Conservation (phyloP, 2,329 filamentous ascomycete genomes). For the Shiraia bambusicola region DNA sequence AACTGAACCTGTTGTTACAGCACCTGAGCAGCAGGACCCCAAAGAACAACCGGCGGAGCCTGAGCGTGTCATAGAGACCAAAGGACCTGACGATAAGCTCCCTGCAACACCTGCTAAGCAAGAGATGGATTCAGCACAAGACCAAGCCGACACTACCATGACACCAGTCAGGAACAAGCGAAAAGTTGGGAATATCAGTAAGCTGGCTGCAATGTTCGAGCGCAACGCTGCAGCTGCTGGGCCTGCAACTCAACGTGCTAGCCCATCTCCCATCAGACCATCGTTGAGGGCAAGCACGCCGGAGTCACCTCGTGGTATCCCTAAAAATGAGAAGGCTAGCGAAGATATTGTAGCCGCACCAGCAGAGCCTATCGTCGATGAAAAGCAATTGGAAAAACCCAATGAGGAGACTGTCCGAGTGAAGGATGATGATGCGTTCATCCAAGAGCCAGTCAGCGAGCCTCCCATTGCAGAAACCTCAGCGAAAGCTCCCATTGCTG, state of each 20-base stretch:
- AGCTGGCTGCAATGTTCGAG: conserved; percentile 17
- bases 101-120: not conserved
- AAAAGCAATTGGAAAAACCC: not conserved
- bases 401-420: not conserved
- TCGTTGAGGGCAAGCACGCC: not conserved
- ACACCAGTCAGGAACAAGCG: conserved; percentile 16
- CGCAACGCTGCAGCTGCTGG: conserved; percentile 9
- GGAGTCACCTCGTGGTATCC: conserved; percentile 1
- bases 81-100: not conserved
- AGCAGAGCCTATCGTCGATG: not conserved
- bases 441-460: not conserved
- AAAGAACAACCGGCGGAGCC: too few species aligned
- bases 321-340: not conserved
- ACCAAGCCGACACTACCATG: not conserved
- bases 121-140: conserved; percentile 7
- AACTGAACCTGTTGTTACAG: too few species aligned
- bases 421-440: not conserved
- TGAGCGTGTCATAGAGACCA: not conserved
- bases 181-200: conserved; percentile 30
- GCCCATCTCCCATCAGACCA: conserved; percentile 1
- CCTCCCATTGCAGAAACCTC: not conserved
- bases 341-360: not conserved
- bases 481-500: not conserved
- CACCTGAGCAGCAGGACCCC: too few species aligned
- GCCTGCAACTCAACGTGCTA: conserved; percentile 1